A percentile compares a stretch with the other conserved stretches of the same genome.
phyloP scores from a whole-genome alignment of 78 protist species.

The Bigelowiella natans region DNA sequence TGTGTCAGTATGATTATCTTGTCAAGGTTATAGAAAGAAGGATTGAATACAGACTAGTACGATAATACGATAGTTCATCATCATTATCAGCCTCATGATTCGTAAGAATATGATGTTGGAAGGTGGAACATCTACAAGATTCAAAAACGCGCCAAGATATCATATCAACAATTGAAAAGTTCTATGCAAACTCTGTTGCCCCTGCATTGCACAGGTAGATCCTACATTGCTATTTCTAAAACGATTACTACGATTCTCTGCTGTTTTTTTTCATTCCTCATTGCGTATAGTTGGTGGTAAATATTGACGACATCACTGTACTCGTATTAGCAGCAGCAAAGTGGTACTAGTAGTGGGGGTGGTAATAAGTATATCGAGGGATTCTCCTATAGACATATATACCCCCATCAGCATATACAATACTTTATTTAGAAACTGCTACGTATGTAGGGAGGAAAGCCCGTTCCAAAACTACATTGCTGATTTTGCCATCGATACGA shows the following conservation, averaged over 20 bases:
- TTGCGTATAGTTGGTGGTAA: too few relatives aligned
- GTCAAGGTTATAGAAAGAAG: background rate
- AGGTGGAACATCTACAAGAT: background rate
- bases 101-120: too few relatives aligned
- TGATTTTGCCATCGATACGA: background rate
- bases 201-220: too few relatives aligned
- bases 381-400: background rate
- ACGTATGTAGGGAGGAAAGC: background rate
- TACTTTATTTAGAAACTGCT: background rate
- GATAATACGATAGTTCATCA: too few relatives aligned
- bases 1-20: background rate
- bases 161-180: background rate
- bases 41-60: background rate
- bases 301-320: too few relatives aligned
- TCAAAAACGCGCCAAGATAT: background rate
- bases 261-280: too few relatives aligned
- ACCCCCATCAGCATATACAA: background rate
- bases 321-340: too few relatives aligned
- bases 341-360: too few relatives aligned
- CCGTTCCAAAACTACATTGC: background rate
- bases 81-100: too few relatives aligned
- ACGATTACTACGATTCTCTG: too few relatives aligned
- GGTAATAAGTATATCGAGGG: background rate
- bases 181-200: background rate
- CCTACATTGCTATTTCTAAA: too few relatives aligned